Conservation (phyloP, 192 early-diverging fungal species). For the Chytriomyces sp. region DNA sequence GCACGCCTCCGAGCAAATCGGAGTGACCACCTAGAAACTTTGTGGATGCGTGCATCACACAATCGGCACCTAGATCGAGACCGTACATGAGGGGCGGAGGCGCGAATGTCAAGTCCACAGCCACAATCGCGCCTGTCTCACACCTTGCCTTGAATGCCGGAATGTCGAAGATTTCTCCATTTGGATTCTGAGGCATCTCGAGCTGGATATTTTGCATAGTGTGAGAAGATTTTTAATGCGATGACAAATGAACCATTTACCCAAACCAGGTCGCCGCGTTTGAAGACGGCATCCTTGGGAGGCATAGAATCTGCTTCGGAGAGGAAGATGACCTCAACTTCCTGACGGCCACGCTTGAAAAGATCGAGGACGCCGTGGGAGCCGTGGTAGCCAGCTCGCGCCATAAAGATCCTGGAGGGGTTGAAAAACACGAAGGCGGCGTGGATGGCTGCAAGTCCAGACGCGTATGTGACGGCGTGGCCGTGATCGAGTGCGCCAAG, state of each 20-base stretch:
- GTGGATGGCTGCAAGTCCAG: slow-evolving; percentile 59
- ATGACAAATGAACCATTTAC: too few species aligned
- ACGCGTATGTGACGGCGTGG: slow-evolving; percentile 63
- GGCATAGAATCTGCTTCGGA: neutral
- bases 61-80: slow-evolving; percentile 55
- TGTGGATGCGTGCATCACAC: slow-evolving; percentile 71
- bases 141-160: slow-evolving; percentile 26
- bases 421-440: slow-evolving; percentile 56
- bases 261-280: too few species aligned
- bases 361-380: slow-evolving; percentile 25
- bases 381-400: slow-evolving; percentile 43
- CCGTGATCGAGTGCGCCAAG: slow-evolving; percentile 56
- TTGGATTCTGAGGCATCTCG: slow-evolving; percentile 65
- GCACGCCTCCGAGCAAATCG: slow-evolving; percentile 68
- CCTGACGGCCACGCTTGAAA: slow-evolving; percentile 22
- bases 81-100: slow-evolving; percentile 63
- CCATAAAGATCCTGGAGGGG: slow-evolving; percentile 49
- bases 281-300: neutral
- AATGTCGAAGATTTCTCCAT: slow-evolving; percentile 56
- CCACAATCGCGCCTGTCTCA: slow-evolving; percentile 53
- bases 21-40: slow-evolving; percentile 76
- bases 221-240: too few species aligned
- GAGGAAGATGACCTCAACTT: too few species aligned
- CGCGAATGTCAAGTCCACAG: slow-evolving; percentile 71
- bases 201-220: too few species aligned